These are phyloP conservation scores for Globisporangium spiculum DNA, from an alignment of 352 stramenopile species.

Conservation along the genomic window DNA sequence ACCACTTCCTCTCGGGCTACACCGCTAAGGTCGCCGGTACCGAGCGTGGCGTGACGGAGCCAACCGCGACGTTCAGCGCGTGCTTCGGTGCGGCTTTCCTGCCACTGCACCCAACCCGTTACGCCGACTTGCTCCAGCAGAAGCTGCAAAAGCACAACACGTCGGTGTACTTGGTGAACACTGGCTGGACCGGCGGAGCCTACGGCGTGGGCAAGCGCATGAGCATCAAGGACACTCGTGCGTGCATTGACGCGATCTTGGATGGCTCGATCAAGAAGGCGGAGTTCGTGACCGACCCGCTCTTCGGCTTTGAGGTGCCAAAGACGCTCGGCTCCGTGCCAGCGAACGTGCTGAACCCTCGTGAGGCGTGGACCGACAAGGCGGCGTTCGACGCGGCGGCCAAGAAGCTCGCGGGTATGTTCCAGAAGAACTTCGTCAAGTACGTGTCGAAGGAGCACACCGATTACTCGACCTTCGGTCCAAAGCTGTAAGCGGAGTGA, in stretches of 20 bases:
- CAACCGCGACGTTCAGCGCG: slow-evolving; percentile 93
- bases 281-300: slow-evolving; percentile 78
- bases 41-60: slow-evolving; percentile 96
- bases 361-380: slow-evolving; percentile 92
- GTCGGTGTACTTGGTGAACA: slow-evolving; percentile 97
- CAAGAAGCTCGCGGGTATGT: slow-evolving; percentile 95
- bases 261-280: slow-evolving; percentile 94
- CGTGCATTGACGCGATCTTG: slow-evolving; percentile 96
- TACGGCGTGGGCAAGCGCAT: slow-evolving; percentile 97
- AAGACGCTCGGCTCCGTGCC: slow-evolving; percentile 86
- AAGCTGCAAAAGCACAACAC: slow-evolving; percentile 96
- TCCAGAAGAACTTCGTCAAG: slow-evolving; percentile 93
- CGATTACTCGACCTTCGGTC: neutral
- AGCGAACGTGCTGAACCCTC: slow-evolving; percentile 88
- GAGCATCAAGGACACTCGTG: slow-evolving; percentile 96
- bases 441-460: neutral
- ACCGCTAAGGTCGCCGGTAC: slow-evolving; percentile 98
- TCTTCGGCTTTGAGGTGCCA: slow-evolving; percentile 96
- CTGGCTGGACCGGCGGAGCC: slow-evolving; percentile 94
- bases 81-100: slow-evolving; percentile 98
- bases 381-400: slow-evolving; percentile 89
- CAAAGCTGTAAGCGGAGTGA: slow-evolving; percentile 7
- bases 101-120: slow-evolving; percentile 95
- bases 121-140: slow-evolving; percentile 95
- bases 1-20: slow-evolving; percentile 98